Base-by-base conservation (phyloP, 371 early-diverging fungal genomes). In the Mortierella sp. region DNA sequence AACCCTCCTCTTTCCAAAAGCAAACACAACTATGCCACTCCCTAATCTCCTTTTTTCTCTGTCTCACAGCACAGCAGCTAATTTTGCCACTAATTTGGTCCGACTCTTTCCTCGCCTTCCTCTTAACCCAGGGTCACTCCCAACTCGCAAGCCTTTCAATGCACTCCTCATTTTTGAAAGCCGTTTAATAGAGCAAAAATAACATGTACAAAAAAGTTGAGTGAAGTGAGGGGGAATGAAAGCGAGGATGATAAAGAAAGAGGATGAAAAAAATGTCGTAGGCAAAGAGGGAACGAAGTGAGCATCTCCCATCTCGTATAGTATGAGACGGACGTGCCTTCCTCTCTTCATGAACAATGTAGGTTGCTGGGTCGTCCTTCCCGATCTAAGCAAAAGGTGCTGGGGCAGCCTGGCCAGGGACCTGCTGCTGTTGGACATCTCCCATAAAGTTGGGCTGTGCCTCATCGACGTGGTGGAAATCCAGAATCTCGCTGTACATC, bases 401-500 rank as follows among this genome's bases (percentile, higher is more conserved):
- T 44, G 78, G 61, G 11, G 73, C 69, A 8, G 51, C 28, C 59
- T 67, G 72, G 21, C 67, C 79, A 59, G 69, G 48, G 9, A 13
- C 67, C 48, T 67, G 76, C 50, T 71, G 75, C 54, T 69, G 79
- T 24, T 67, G 75, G 55, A 26, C 74, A 34, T 75, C 78, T 24
- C 73, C 78, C 44, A 70, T 51, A 44, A 80, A 72, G 54, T 54
- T 54, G 48, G 75, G 8, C 67, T 81, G 78, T 10, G 57, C 50
- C 72, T 85, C 82, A 40, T 82, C 86, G 26, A 86, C 92, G 37
- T 93, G 91, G 77, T 93, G 93, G 86, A 93, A 93, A 70, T 93
- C 93, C 44, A 93, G 79, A 57, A 93, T 93, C 82, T 93, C 93
- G 48, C 92, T 92, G 71, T 92, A 93, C 93, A 93, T 93, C 93